Base-by-base conservation (phyloP, 169 alveolate genomes). In the Plasmodium cynomolgi region DNA sequence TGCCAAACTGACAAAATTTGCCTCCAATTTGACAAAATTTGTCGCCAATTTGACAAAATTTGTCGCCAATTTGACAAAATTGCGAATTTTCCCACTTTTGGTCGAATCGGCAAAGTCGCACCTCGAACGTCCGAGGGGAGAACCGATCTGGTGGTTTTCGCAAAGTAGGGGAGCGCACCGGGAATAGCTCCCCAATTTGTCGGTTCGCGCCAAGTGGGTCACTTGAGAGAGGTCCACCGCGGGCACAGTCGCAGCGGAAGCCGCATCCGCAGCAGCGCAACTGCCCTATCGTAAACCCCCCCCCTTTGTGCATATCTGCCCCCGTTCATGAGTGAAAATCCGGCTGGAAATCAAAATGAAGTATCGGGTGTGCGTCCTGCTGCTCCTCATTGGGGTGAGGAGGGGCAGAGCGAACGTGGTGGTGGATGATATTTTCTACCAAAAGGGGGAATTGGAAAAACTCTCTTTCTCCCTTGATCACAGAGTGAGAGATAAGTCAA, bases 401-500 rank as follows among this genome's bases (percentile, higher is more conserved):
- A 26, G 2, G 23, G 26, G 44, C 8, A n/a, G 33, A 68, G 31
- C 47, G 23, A 54, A 68, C 50, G 47, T 84, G 9, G 82, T 84
- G 77, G 77, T 17, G 47, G 83, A 84, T 15, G 71, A 62, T n/a
- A 58, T 84, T 20, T 84, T 4, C 50, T 84, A 84, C 47, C 83
- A 84, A 13, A 73, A 72, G 20, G 82, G 39, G 31, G 84, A 85
- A 31, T 15, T 74, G 20, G 62, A 50, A 8, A 85, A 85, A 17
- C 39, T 85, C 34, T 44, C 37, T 26, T 85, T 85, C 79, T 85
- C 93, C 20, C 84, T 85, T 2, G 84, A 85, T 75, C 79, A 85
- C 58, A 50, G 84, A 62, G 79, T 47, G 1, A 31, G 93, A 74
- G 93, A 85, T 11, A 85, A 85, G 39, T 44, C 62, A 15, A 20